Percentiles rank a stretch among this genome's conserved stretches.
phyloP scores from a whole-genome alignment of 2,329 filamentous ascomycete genomes.

The Helicocarpus griseus region DNA sequence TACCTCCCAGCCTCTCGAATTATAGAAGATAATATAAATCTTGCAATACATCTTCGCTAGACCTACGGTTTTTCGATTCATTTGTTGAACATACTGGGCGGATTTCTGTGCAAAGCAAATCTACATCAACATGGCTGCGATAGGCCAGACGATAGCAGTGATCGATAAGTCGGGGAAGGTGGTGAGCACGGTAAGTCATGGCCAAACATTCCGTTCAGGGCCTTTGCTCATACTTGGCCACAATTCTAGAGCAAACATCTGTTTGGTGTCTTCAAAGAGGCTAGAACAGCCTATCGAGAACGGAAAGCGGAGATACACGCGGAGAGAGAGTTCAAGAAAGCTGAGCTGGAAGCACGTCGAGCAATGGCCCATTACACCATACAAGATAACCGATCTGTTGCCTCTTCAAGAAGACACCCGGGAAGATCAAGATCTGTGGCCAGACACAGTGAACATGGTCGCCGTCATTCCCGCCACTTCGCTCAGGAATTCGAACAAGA shows the following conservation, averaged over 20 bases:
- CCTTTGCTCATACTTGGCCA: background rate
- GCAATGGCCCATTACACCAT: slow-evolving; percentile 42
- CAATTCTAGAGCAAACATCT: slow-evolving; percentile 69
- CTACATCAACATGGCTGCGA: slow-evolving; percentile 18
- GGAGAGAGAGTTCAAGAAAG: slow-evolving; percentile 51
- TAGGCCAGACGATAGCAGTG: slow-evolving; percentile 72
- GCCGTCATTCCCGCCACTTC: slow-evolving; percentile 22
- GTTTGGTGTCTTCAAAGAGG: slow-evolving; percentile 83
- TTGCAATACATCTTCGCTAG: background rate
- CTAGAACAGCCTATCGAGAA: slow-evolving; percentile 76
- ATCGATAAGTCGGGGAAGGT: slow-evolving; percentile 88
- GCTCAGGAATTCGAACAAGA: slow-evolving; percentile 23
- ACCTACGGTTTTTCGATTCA: background rate
- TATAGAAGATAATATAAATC: background rate
- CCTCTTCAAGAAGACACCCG: slow-evolving; percentile 31
- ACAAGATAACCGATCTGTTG: slow-evolving; percentile 37
- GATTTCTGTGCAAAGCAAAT: background rate
- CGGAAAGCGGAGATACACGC: slow-evolving; percentile 74
- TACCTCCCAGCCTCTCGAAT: background rate
- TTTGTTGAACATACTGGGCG: background rate
- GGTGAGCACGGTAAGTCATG: slow-evolving; percentile 64
- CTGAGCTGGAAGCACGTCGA: slow-evolving; percentile 52
- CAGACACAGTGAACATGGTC: slow-evolving; percentile 13
- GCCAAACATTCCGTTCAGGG: background rate
- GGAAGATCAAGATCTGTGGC: slow-evolving; percentile 26